Percentiles rank a stretch among this genome's conserved stretches.
phyloP scores from a whole-genome alignment of 768 basidiomycete species.

The Rhodotorula kratochvilovae region DNA sequence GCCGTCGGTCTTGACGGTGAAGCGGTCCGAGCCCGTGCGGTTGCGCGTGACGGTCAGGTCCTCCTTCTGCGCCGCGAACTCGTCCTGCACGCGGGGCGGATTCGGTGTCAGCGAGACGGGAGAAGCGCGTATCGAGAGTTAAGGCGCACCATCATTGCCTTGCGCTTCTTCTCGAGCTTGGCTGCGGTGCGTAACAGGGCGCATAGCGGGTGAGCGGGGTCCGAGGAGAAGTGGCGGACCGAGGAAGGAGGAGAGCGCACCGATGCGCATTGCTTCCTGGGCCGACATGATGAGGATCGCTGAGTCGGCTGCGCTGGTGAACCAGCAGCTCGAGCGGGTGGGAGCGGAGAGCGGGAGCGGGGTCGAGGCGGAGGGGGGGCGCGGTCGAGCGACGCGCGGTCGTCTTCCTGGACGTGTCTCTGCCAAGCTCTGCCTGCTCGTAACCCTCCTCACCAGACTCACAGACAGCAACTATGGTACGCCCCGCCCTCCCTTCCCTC shows the following conservation, averaged over 20 bases:
- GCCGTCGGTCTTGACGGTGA: slow-evolving; percentile 88
- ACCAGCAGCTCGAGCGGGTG: background rate
- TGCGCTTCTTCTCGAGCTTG: slow-evolving; percentile 41
- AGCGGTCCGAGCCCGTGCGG: slow-evolving; percentile 62
- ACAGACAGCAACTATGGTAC: no score
- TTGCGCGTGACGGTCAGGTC: slow-evolving; percentile 18
- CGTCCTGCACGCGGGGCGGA: slow-evolving; percentile 17
- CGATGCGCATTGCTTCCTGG: slow-evolving; percentile 20
- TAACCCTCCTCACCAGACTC: no score
- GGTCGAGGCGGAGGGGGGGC: background rate
- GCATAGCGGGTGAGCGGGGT: background rate
- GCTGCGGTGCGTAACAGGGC: background rate
- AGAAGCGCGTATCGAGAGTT: background rate
- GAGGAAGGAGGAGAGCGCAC: background rate
- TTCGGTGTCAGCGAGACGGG: background rate
- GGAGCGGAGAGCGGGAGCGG: no score
- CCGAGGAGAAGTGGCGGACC: background rate
- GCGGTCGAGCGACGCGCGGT: no score
- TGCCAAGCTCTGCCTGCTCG: no score
- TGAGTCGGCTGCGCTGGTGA: background rate
- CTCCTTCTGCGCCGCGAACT: slow-evolving; percentile 36
- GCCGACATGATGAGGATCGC: background rate
- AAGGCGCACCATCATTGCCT: slow-evolving; percentile 33
- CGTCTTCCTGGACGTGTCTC: no score
- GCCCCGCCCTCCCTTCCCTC: no score